phyloP scores from a whole-genome alignment of 164 flowering plant species.

The Magnolia changhungtana region DNA sequence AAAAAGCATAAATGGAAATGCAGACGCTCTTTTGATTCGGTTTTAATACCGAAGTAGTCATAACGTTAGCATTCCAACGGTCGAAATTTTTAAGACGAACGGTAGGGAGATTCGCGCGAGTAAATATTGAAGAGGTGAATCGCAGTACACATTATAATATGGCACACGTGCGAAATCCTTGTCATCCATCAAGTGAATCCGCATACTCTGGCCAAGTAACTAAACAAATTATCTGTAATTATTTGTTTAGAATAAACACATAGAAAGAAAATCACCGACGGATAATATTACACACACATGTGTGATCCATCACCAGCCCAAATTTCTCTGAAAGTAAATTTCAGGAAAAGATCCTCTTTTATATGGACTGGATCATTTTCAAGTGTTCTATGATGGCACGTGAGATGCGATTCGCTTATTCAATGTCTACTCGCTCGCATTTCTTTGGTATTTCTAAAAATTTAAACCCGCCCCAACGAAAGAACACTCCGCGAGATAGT shows the following conservation, averaged over 20 bases:
- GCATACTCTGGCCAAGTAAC: background rate
- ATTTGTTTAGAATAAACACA: too few relatives aligned
- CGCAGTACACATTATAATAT: background rate
- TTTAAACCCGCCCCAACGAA: background rate
- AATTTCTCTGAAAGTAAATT: background rate
- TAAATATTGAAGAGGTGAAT: background rate
- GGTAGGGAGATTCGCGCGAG: background rate
- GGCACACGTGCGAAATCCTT: background rate
- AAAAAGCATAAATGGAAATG: background rate
- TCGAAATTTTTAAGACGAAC: conserved; percentile 14
- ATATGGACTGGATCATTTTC: background rate
- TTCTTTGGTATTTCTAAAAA: too few relatives aligned
- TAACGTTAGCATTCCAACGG: conserved; percentile 31
- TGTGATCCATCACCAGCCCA: too few relatives aligned
- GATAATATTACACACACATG: too few relatives aligned
- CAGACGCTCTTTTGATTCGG: too few relatives aligned
- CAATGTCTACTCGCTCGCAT: background rate
- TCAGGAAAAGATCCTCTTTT: background rate
- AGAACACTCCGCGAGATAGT: background rate
- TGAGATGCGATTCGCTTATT: too few relatives aligned
- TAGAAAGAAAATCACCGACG: too few relatives aligned
- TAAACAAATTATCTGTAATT: too few relatives aligned
- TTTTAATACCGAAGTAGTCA: conserved; percentile 1
- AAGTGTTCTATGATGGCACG: background rate
- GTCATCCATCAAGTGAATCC: background rate